These are phyloP conservation scores for Tripterygium wilfordii DNA, from an alignment of 177 flowering plant species.

Conservation along the genomic window DNA sequence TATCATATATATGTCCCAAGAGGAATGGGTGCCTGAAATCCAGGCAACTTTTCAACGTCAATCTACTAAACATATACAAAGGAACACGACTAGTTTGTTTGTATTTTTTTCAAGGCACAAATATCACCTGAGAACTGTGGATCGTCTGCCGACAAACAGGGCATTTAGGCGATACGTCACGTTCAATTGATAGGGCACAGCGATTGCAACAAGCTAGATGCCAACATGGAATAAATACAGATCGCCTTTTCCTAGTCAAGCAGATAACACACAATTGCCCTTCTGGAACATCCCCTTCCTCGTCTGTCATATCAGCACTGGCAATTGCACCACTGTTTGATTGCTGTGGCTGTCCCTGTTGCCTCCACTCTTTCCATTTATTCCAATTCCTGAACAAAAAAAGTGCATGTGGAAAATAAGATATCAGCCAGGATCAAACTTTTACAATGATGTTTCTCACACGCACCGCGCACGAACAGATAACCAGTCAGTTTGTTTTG, in stretches of 20 bases:
- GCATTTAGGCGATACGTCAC: conserved; percentile 62
- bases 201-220: conserved; percentile 83
- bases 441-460: too few species aligned
- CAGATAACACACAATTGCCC: conserved; percentile 81
- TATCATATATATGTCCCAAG: too few species aligned
- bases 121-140: conserved; percentile 53
- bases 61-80: too few species aligned
- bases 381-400: conserved; percentile 64
- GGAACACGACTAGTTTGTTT: too few species aligned
- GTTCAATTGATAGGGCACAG: conserved; percentile 69
- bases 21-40: too few species aligned
- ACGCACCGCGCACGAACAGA: too few species aligned
- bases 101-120: conserved; percentile 35
- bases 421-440: not conserved
- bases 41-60: too few species aligned
- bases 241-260: conserved; percentile 55
- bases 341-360: conserved; percentile 27
- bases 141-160: conserved; percentile 82
- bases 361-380: conserved; percentile 62
- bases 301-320: conserved; percentile 26
- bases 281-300: conserved; percentile 51
- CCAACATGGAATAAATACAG: conserved; percentile 91
- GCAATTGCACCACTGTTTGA: conserved; percentile 12
- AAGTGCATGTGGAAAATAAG: not conserved
- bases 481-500: too few species aligned